Evolutionary conservation across 306 rosid genomes (phyloP), one percentile per base, ranked within the genome.

Genomic region (Quercus glauca): DNA sequence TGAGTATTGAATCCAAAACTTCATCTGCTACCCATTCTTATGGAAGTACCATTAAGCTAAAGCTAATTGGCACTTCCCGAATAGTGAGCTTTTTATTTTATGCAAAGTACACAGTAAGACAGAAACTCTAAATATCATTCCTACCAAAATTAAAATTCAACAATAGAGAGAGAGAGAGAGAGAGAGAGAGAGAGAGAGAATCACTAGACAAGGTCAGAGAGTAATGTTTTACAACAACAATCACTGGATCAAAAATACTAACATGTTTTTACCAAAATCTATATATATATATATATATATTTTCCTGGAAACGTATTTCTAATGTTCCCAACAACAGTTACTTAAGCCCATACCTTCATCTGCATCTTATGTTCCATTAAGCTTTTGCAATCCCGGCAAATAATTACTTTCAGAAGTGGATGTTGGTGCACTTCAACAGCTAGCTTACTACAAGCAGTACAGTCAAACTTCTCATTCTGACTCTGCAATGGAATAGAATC

Each of bases 341-440:
- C 69, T 75, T 20, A 67, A 55, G 31, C 73, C 20, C 83, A 52
- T 85, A 91, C 94, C 94, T 87, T 82, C 53, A 29, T 28, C 14
- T 61, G 73, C 85, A 79, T 78, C 88, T 82, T 93, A 76, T 86
- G 88, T 71, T 86, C 88, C 81, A 87, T 70, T 43, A 81, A 78
- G 73, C 73, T 75, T 68, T 80, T 84, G 91, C 98, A 93, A 78
- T 90, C 94, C 75, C 82, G 80, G 86, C 98, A 93, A 75, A 87
- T 75, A 74, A 90, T 91, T 73, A 93, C 98, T 78, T 86, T 80
- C 79, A 93, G 84, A 83, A 83, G 78, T 49, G 98, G 98, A 84
- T 93, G 98, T 37, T 78, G 74, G 56, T 86, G 73, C 72, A 87
- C 90, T 80, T 93, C 82, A 73, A 57, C 77, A 71, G 82, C 87